A percentile compares a stretch with the other conserved stretches of the same genome.
Evolutionary conservation across 441 rosid species (phyloP).

Genomic region (Kokia cookei): DNA sequence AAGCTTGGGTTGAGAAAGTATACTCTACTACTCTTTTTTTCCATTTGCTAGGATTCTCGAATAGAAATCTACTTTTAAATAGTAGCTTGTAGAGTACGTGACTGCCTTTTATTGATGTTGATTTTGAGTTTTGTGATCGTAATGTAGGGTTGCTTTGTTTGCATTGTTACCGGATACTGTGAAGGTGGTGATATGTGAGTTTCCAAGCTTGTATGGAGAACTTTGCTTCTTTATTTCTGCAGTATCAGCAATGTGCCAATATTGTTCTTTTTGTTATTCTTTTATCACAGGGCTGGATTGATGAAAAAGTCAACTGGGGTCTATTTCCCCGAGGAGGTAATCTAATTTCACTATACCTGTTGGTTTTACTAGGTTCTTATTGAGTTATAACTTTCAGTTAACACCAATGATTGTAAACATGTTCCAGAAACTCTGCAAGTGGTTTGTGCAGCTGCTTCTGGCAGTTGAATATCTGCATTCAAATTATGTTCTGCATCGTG

Average conservation of each 20-base stretch:
- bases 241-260: conserved; percentile 7
- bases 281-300: conserved; percentile 70
- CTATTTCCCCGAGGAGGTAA: conserved; percentile 90
- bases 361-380: conserved; percentile 10
- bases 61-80: conserved; percentile 1
- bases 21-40: background rate
- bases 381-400: conserved; percentile 5
- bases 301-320: conserved; percentile 91
- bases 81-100: conserved; percentile 1
- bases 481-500: conserved; percentile 89
- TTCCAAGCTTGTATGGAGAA: background rate
- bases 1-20: conserved; percentile 99
- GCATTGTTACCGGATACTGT: conserved; percentile 97
- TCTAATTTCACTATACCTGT: background rate
- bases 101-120: background rate
- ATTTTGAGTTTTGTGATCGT: background rate
- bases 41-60: background rate
- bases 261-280: conserved; percentile 13
- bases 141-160: conserved; percentile 93
- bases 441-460: conserved; percentile 82
- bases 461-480: conserved; percentile 95
- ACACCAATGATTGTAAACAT: background rate
- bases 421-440: conserved; percentile 88
- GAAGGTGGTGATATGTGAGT: conserved; percentile 99
- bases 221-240: background rate